A percentile compares a stretch with the other conserved stretches of the same genome.
These are phyloP conservation scores for Tolypocladium nubicola DNA, from an alignment of 2,329 filamentous ascomycete genomes.

Conservation along the genomic window DNA sequence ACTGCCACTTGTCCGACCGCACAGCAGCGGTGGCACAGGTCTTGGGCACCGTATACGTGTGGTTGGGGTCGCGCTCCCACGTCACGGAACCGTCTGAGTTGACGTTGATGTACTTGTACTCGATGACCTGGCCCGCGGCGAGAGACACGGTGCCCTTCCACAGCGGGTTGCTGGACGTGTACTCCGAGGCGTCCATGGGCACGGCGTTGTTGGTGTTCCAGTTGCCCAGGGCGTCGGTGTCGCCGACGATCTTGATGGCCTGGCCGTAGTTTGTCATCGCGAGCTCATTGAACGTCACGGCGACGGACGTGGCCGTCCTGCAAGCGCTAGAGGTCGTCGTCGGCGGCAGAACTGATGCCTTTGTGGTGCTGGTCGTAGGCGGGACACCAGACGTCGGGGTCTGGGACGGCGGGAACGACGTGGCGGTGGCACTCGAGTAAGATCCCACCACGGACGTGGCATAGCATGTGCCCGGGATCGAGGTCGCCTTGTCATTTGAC, in stretches of 20 bases:
- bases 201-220: slow-evolving; percentile 49
- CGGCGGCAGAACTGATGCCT: neutral
- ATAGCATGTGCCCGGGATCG: slow-evolving; percentile 38
- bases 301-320: slow-evolving; percentile 31
- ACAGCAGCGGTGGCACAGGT: slow-evolving; percentile 16
- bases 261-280: slow-evolving; percentile 50
- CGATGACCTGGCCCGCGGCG: slow-evolving; percentile 40
- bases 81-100: slow-evolving; percentile 39
- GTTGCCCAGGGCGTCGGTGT: slow-evolving; percentile 44
- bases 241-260: slow-evolving; percentile 55
- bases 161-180: slow-evolving; percentile 47
- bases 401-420: slow-evolving; percentile 38
- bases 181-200: slow-evolving; percentile 45
- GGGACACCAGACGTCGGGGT: slow-evolving; percentile 27
- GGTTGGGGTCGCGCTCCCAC: slow-evolving; percentile 56
- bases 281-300: slow-evolving; percentile 51
- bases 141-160: slow-evolving; percentile 51
- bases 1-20: slow-evolving; percentile 20
- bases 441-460: slow-evolving; percentile 35
- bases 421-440: slow-evolving; percentile 38
- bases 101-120: slow-evolving; percentile 62
- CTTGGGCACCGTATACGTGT: slow-evolving; percentile 20
- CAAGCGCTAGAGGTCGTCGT: slow-evolving; percentile 22
- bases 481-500: slow-evolving; percentile 33
- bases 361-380: slow-evolving; percentile 18